phyloP scores from a whole-genome alignment of 2,329 filamentous ascomycete genomes.

The Penicillium rolfsii region DNA sequence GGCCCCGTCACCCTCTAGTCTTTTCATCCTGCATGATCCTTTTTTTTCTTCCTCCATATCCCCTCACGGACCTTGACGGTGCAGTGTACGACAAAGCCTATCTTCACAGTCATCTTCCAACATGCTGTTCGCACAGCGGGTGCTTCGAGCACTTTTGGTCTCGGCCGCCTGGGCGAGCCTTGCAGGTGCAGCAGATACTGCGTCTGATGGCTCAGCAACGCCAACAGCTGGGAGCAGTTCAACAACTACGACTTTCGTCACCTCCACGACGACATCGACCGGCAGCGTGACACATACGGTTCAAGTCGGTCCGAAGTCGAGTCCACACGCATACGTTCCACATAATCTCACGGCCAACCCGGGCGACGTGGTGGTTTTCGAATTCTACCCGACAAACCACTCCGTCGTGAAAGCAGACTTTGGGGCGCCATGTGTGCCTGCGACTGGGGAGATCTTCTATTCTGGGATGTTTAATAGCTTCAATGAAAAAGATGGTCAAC shows the following conservation, averaged over 20 bases:
- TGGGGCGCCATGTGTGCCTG: conserved; percentile 65
- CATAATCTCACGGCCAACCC: conserved; percentile 33
- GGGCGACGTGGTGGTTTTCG: conserved; percentile 53
- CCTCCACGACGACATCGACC: conserved; percentile 20
- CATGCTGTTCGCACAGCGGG: conserved; percentile 11
- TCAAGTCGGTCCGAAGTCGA: conserved; percentile 37
- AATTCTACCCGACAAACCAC: conserved; percentile 66
- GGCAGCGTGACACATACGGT: conserved; percentile 37
- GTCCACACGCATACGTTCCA: conserved; percentile 40
- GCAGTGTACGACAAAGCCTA: neutral
- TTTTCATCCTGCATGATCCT: neutral
- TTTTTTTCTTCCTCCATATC: conserved; percentile 2
- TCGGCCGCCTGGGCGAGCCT: conserved; percentile 10
- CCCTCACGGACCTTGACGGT: neutral
- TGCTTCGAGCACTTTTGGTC: conserved; percentile 8
- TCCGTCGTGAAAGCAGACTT: conserved; percentile 66
- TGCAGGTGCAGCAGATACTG: neutral
- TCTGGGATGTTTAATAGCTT: conserved; percentile 50
- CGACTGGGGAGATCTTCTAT: conserved; percentile 31
- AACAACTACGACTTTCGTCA: neutral
- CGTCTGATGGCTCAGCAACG: neutral
- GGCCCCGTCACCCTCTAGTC: neutral
- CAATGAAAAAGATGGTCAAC: conserved; percentile 50
- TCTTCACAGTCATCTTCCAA: neutral
- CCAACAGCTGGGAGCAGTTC: neutral